Percentiles rank a stretch among this genome's conserved stretches.
Conservation (phyloP, 2,329 filamentous ascomycete genomes). For the Ceratocystiopsis brevicomis region DNA sequence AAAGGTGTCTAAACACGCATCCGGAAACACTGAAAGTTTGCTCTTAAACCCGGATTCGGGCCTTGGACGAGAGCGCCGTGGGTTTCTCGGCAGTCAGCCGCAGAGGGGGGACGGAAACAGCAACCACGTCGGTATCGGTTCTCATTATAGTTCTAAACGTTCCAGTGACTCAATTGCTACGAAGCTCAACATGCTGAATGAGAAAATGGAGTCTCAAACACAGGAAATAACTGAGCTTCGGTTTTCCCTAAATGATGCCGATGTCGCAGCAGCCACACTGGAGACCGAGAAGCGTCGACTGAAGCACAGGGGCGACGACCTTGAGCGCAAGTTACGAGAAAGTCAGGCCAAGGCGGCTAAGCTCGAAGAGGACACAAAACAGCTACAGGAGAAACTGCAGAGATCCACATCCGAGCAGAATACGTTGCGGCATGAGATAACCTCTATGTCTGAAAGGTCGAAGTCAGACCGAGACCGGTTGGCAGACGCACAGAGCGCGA, state of each 20-base stretch:
- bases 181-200: constrained; percentile 5
- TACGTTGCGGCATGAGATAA: constrained; percentile 14
- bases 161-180: constrained; percentile 4
- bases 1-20: too few species aligned
- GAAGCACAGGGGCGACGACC: constrained; percentile 3
- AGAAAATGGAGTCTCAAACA: neutral
- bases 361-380: constrained; percentile 18
- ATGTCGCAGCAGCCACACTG: constrained; percentile 1
- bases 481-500: constrained; percentile 14
- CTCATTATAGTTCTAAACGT: neutral
- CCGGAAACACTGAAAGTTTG: neutral
- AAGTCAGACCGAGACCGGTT: constrained; percentile 12
- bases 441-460: neutral
- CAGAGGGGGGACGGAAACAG: neutral
- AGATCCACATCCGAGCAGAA: constrained; percentile 22
- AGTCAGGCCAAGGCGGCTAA: constrained; percentile 13
- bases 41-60: neutral
- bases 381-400: constrained; percentile 23
- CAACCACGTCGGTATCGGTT: too few species aligned
- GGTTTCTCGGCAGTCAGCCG: neutral
- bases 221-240: constrained; percentile 5
- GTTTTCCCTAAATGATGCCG: constrained; percentile 6
- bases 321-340: constrained; percentile 13
- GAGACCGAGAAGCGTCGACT: constrained; percentile 6
- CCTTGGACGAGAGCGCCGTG: too few species aligned